phyloP scores from a whole-genome alignment of 805 yeast species.

The Komagataella ulmi region DNA sequence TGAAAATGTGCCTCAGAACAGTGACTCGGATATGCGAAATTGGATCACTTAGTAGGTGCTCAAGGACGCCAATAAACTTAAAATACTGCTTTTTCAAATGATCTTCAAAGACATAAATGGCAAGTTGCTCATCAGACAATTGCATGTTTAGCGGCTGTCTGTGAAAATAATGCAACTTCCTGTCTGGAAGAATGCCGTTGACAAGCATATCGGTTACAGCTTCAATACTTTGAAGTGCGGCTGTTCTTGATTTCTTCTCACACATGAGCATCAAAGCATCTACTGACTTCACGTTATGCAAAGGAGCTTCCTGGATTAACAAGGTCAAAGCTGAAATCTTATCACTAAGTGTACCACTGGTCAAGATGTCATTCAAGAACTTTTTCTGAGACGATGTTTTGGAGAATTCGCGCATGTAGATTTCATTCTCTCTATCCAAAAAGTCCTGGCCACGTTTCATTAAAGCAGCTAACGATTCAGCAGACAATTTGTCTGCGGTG shows the following conservation, averaged over 20 bases:
- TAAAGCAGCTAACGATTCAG: slow-evolving; percentile 47
- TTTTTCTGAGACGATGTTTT: slow-evolving; percentile 70
- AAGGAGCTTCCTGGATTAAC: slow-evolving; percentile 87
- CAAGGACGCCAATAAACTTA: slow-evolving; percentile 63
- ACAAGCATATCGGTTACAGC: slow-evolving; percentile 82
- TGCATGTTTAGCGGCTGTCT: slow-evolving; percentile 48
- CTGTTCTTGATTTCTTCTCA: slow-evolving; percentile 85
- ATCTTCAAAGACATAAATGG: slow-evolving; percentile 80
- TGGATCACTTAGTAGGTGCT: slow-evolving; percentile 78
- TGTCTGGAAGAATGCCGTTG: slow-evolving; percentile 74
- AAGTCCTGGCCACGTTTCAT: slow-evolving; percentile 52
- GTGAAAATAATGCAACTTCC: slow-evolving; percentile 69
- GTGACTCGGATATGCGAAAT: slow-evolving; percentile 78
- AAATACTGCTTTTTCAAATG: slow-evolving; percentile 68
- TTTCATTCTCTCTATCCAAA: slow-evolving; percentile 56
- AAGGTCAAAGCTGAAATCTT: slow-evolving; percentile 90
- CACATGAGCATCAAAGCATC: slow-evolving; percentile 70
- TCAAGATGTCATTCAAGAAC: slow-evolving; percentile 77
- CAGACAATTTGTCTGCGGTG: slow-evolving; percentile 24
- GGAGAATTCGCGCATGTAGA: slow-evolving; percentile 61
- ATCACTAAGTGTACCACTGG: slow-evolving; percentile 90
- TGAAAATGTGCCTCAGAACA: slow-evolving; percentile 65
- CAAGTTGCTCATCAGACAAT: slow-evolving; percentile 41
- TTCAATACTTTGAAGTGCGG: slow-evolving; percentile 80
- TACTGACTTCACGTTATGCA: slow-evolving; percentile 75